Conservation (phyloP, 495 filamentous ascomycete genomes). For the Clavariopsis aquatica region DNA sequence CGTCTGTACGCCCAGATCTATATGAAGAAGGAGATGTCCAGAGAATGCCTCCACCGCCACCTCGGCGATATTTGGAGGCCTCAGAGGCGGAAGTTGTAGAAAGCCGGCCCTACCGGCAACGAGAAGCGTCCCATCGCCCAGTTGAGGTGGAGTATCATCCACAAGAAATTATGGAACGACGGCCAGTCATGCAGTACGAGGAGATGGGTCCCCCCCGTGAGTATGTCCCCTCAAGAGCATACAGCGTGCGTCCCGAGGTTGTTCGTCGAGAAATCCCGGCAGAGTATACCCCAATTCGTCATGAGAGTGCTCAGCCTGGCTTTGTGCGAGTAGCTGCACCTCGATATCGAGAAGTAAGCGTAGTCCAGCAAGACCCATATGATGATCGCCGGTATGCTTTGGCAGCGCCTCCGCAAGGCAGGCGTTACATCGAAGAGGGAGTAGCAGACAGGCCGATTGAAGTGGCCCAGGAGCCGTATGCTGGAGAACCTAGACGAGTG, state of each 20-base stretch:
- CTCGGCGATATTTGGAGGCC: conserved; percentile 55
- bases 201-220: conserved; percentile 39
- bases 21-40: conserved; percentile 39
- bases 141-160: conserved; percentile 42
- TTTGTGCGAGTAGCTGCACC: conserved; percentile 25
- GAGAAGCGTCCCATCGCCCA: conserved; percentile 53
- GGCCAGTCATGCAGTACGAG: conserved; percentile 34
- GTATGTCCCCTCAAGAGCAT: conserved; percentile 28
- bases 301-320: conserved; percentile 37
- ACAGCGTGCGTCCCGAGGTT: conserved; percentile 40
- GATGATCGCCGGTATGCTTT: conserved; percentile 32
- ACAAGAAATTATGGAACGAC: conserved; percentile 29
- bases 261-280: conserved; percentile 29
- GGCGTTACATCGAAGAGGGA: conserved; percentile 36
- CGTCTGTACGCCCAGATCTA: conserved; percentile 29
- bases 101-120: conserved; percentile 54
- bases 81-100: conserved; percentile 53
- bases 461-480: conserved; percentile 22
- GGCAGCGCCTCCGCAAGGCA: conserved; percentile 12
- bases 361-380: conserved; percentile 25
- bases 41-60: conserved; percentile 44
- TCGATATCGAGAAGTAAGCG: conserved; percentile 37
- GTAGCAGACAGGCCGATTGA: conserved; percentile 24
- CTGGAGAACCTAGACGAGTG: conserved; percentile 24
- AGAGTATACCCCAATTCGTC: conserved; percentile 31